phyloP scores from a whole-genome alignment of 805 yeast genomes.

The Lachancea meyersii region DNA sequence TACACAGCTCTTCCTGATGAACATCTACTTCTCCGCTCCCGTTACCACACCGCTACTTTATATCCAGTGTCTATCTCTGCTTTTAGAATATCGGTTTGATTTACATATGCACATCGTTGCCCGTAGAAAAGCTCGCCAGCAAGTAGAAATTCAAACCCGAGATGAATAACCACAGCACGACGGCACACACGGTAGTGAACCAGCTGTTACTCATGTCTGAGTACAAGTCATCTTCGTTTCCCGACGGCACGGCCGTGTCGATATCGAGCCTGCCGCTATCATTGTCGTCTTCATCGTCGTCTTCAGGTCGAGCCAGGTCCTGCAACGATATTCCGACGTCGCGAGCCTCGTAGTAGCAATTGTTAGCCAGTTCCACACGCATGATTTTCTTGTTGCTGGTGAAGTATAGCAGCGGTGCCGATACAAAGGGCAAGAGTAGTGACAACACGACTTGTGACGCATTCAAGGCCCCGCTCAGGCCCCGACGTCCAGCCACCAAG shows the following conservation, averaged over 20 bases:
- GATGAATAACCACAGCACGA: conserved; percentile 62
- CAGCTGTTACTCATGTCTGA: conserved; percentile 40
- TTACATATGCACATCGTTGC: conserved; percentile 37
- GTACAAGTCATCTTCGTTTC: conserved; percentile 14
- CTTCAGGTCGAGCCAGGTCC: neutral
- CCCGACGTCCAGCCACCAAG: conserved; percentile 70
- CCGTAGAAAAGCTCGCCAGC: conserved; percentile 42
- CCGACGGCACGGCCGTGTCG: conserved; percentile 3
- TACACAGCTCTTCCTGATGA: no score
- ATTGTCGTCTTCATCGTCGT: conserved; percentile 31
- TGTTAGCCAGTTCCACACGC: conserved; percentile 42
- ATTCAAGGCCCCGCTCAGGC: conserved; percentile 69
- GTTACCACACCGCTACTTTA: neutral
- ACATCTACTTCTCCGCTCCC: no score
- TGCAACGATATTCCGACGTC: conserved; percentile 10
- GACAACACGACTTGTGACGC: conserved; percentile 82
- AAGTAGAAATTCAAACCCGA: conserved; percentile 63
- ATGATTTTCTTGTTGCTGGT: conserved; percentile 65
- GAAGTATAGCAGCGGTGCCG: conserved; percentile 80
- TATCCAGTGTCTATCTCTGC: neutral
- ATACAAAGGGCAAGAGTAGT: conserved; percentile 73
- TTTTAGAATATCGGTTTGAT: neutral
- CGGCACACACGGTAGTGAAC: conserved; percentile 46
- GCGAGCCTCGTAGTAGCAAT: conserved; percentile 11
- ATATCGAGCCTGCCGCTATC: conserved; percentile 15